Evolutionary conservation across 495 filamentous ascomycete species (phyloP).

Genomic region (Amphirosellinia nigrospora): DNA sequence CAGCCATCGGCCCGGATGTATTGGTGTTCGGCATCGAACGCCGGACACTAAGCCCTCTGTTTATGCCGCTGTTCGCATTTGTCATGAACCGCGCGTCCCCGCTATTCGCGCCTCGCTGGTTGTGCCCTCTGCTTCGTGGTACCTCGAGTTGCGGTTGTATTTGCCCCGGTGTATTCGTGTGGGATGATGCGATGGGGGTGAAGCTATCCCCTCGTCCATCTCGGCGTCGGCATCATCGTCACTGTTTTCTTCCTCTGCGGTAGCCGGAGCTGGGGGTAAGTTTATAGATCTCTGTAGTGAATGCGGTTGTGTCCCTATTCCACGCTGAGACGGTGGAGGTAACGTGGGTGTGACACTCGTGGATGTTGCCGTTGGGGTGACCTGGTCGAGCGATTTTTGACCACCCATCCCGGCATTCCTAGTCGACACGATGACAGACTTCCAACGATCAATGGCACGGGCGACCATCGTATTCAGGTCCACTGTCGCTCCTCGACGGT

Average conservation of each 20-base stretch:
- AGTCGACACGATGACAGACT: constrained; percentile 52
- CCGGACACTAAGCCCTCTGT: constrained; percentile 33
- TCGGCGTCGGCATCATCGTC: constrained; percentile 50
- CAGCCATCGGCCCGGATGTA: constrained; percentile 30
- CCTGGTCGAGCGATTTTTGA: constrained; percentile 42
- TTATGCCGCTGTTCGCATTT: constrained; percentile 31
- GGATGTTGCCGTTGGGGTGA: constrained; percentile 29
- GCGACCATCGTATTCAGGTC: constrained; percentile 54
- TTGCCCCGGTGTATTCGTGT: constrained; percentile 30
- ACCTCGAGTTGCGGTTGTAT: constrained; percentile 39
- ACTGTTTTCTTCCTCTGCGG: constrained; percentile 44
- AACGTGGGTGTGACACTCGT: constrained; percentile 22
- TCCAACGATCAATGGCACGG: constrained; percentile 59
- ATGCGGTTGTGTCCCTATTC: constrained; percentile 27
- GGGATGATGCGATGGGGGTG: constrained; percentile 33
- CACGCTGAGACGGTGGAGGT: constrained; percentile 11
- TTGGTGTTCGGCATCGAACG: constrained; percentile 41
- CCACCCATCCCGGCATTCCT: constrained; percentile 44
- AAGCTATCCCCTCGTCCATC: constrained; percentile 49
- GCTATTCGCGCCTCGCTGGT: constrained; percentile 27
- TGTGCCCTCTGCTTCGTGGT: constrained; percentile 31
- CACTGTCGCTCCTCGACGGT: constrained; percentile 49
- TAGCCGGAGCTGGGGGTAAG: constrained; percentile 22
- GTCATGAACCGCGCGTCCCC: constrained; percentile 30
- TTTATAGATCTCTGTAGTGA: constrained; percentile 28